phyloP scores from a whole-genome alignment of 164 flowering plant genomes.

The Sedum album region DNA sequence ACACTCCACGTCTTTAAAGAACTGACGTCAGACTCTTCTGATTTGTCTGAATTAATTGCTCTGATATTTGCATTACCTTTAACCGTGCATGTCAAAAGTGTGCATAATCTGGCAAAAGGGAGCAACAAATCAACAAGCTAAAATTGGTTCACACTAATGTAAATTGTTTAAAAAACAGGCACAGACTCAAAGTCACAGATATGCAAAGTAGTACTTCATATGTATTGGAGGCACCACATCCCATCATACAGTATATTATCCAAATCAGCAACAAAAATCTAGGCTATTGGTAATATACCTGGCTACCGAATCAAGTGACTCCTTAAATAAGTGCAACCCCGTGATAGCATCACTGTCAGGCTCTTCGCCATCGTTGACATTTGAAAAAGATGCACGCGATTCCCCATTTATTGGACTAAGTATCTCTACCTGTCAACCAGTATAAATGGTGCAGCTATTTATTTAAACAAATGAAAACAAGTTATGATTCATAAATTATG shows the following conservation, averaged over 20 bases:
- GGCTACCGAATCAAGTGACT: slow-evolving; percentile 24
- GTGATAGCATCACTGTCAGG: slow-evolving; percentile 39
- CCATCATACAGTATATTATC: background rate
- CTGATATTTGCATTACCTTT: slow-evolving; percentile 56
- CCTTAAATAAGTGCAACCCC: slow-evolving; percentile 63
- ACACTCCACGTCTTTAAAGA: slow-evolving; percentile 49
- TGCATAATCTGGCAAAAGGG: slow-evolving; percentile 35
- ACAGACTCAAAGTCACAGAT: background rate
- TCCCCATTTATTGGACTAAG: slow-evolving; percentile 68
- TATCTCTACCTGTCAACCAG: slow-evolving; percentile 49
- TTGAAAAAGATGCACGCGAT: slow-evolving; percentile 22
- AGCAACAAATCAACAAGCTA: background rate
- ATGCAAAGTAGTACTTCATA: background rate
- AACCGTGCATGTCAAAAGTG: slow-evolving; percentile 54
- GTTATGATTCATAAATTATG: no score
- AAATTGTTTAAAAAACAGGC: background rate
- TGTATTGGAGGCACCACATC: background rate
- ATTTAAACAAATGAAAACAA: background rate
- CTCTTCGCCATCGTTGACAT: slow-evolving; percentile 18
- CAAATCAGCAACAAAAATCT: background rate
- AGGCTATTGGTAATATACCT: slow-evolving; percentile 25
- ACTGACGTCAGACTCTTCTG: slow-evolving; percentile 20
- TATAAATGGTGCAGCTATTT: background rate
- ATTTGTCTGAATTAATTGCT: slow-evolving; percentile 26
- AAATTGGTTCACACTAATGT: background rate